Evolutionary conservation across 192 early-diverging fungal genomes (phyloP).

Genomic region (Coemansia sp.): DNA sequence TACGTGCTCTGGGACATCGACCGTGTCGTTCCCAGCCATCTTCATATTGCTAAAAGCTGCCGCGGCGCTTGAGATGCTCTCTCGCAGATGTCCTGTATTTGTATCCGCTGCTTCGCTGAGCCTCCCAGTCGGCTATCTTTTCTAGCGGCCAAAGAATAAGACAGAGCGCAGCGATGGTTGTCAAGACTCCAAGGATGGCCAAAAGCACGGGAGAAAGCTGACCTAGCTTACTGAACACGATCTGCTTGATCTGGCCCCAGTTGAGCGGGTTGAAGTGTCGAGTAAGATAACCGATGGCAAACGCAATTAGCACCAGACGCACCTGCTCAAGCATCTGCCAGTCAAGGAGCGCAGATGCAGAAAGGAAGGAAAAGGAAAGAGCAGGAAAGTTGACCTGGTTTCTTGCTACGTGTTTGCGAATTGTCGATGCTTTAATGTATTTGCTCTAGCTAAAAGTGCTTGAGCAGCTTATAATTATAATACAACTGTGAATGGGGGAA

Average conservation of each 20-base stretch:
- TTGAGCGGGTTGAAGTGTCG: constrained; percentile 55
- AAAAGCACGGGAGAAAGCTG: constrained; percentile 43
- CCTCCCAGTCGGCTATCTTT: constrained; percentile 48
- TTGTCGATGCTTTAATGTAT: no score
- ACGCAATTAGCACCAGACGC: constrained; percentile 53
- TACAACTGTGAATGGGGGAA: no score
- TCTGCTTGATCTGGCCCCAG: constrained; percentile 49
- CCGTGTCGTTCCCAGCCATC: neutral
- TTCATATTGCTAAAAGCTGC: constrained; percentile 43
- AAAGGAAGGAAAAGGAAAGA: neutral
- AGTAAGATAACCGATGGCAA: constrained; percentile 53
- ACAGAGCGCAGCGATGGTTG: constrained; percentile 25
- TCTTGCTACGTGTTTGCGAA: no score
- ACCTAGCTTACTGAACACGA: constrained; percentile 26
- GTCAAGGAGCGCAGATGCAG: neutral
- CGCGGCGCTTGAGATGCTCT: constrained; percentile 53
- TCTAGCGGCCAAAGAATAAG: constrained; percentile 46
- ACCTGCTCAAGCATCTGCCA: constrained; percentile 49
- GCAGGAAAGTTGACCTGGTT: neutral
- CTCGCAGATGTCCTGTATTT: constrained; percentile 46
- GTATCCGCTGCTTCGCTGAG: constrained; percentile 32
- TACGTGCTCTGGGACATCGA: constrained; percentile 11
- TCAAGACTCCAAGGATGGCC: constrained; percentile 17
- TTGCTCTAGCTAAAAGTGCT: no score
- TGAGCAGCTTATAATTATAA: no score